Percentiles rank a stretch among this genome's conserved stretches.
These are phyloP conservation scores for Fusarium scirpi DNA, from an alignment of 2,329 filamentous ascomycete species.

Conservation along the genomic window DNA sequence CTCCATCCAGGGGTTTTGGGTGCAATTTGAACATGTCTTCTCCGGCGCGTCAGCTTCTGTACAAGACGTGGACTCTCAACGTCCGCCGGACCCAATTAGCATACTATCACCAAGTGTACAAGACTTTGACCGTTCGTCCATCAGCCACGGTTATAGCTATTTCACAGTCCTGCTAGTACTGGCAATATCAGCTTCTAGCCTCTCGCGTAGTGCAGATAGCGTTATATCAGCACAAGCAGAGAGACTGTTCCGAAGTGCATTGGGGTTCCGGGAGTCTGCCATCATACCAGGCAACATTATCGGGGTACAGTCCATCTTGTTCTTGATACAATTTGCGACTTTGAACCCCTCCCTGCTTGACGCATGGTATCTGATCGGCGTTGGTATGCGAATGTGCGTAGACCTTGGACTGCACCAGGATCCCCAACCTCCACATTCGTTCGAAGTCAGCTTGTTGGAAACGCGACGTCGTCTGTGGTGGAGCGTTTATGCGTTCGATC, in stretches of 20 bases:
- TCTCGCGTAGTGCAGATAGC: conserved; percentile 14
- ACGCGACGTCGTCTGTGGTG: conserved; percentile 17
- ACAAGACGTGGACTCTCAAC: rapidly evolving
- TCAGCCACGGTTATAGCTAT: conserved; percentile 4
- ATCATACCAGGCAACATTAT: conserved; percentile 13
- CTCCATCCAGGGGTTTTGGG: conserved; percentile 18
- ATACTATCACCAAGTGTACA: not conserved
- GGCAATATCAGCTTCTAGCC: conserved; percentile 10
- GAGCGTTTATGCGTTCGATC: conserved; percentile 15
- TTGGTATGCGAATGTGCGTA: conserved; percentile 20
- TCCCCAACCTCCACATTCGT: not conserved
- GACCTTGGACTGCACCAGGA: conserved; percentile 17
- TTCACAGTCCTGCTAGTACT: not conserved
- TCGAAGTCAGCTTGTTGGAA: not conserved
- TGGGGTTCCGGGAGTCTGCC: not conserved
- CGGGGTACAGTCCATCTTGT: not conserved
- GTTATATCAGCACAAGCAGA: conserved; percentile 8
- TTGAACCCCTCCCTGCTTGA: conserved; percentile 11
- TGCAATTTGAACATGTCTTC: conserved; percentile 19
- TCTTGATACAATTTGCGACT: conserved; percentile 12
- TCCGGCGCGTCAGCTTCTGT: not conserved
- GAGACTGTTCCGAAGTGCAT: not conserved
- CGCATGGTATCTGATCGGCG: conserved; percentile 18
- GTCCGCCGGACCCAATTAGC: not conserved
- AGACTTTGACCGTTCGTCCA: not conserved